Percentiles rank a stretch among this genome's conserved stretches.
Conservation (phyloP, 2,329 filamentous ascomycete species). For the Ascochyta lentis region DNA sequence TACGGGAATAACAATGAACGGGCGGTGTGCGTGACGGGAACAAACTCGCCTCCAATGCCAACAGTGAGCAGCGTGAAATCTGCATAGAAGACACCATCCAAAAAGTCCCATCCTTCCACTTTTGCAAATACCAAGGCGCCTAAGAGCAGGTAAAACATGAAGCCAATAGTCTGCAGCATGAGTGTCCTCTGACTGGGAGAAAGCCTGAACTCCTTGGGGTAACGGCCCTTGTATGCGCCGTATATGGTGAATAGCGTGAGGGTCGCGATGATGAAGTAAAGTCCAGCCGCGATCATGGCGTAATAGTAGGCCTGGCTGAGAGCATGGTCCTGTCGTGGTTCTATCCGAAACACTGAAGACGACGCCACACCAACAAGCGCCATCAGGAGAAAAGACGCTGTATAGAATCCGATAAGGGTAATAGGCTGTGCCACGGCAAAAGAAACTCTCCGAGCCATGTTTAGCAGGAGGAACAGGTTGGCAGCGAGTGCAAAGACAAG, state of each 20-base stretch:
- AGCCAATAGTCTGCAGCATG: conserved; percentile 61
- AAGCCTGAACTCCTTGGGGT: conserved; percentile 63
- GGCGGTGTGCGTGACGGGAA: conserved; percentile 58
- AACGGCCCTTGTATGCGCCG: conserved; percentile 62
- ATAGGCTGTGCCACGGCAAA: conserved; percentile 66
- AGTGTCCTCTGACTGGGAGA: conserved; percentile 63
- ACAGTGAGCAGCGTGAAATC: conserved; percentile 64
- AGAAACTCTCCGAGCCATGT: conserved; percentile 63
- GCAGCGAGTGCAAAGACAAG: conserved; percentile 61
- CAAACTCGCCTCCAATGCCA: conserved; percentile 59
- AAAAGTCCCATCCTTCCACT: conserved; percentile 60
- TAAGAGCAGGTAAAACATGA: conserved; percentile 57
- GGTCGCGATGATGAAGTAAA: conserved; percentile 63
- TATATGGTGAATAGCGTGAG: conserved; percentile 63
- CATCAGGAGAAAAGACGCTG: conserved; percentile 62
- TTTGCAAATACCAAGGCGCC: conserved; percentile 56
- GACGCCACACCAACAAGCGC: conserved; percentile 58
- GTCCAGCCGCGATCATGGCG: conserved; percentile 62
- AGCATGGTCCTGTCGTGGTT: conserved; percentile 52
- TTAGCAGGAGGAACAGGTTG: conserved; percentile 63
- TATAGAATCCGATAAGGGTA: conserved; percentile 65
- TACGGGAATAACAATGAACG: conserved; percentile 61
- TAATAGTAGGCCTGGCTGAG: conserved; percentile 67
- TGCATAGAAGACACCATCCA: conserved; percentile 63
- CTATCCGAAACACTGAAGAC: conserved; percentile 52